These are phyloP conservation scores for Trichophyton benhamiae DNA, from an alignment of 2,329 filamentous ascomycete genomes.

Conservation along the genomic window DNA sequence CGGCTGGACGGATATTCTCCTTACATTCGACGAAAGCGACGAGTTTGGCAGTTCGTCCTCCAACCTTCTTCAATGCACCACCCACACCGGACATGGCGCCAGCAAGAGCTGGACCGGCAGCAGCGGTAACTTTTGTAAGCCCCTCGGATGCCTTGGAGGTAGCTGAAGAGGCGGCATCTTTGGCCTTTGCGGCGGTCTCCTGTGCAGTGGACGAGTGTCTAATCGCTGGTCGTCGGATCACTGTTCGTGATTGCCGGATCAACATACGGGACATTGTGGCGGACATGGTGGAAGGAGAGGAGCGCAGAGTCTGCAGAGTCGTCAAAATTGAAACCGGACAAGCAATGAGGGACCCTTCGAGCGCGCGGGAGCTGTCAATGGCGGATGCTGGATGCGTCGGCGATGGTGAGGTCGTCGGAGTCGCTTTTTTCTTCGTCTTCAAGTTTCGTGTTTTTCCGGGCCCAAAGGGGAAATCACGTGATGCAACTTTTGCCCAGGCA, in stretches of 20 bases:
- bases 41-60: constrained; percentile 68
- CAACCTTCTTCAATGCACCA: constrained; percentile 60
- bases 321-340: constrained; percentile 14
- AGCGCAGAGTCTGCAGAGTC: constrained; percentile 5
- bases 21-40: constrained; percentile 77
- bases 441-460: neutral
- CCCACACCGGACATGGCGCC: constrained; percentile 57
- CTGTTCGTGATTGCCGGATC: constrained; percentile 37
- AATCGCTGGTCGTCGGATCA: constrained; percentile 34
- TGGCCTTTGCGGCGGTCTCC: constrained; percentile 35
- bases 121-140: constrained; percentile 65
- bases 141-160: constrained; percentile 63
- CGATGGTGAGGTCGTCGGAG: neutral
- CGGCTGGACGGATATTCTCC: constrained; percentile 25
- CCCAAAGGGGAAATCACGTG: neutral
- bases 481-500: neutral
- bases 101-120: constrained; percentile 64
- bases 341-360: constrained; percentile 19
- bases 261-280: constrained; percentile 33
- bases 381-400: constrained; percentile 14
- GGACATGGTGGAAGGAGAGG: constrained; percentile 29
- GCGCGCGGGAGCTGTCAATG: constrained; percentile 30
- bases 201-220: constrained; percentile 37
- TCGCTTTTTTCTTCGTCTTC: neutral
- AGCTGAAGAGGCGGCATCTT: constrained; percentile 26